Evolutionary conservation across 2,329 filamentous ascomycete species (phyloP).

Genomic region (Aspergillus glaucus): DNA sequence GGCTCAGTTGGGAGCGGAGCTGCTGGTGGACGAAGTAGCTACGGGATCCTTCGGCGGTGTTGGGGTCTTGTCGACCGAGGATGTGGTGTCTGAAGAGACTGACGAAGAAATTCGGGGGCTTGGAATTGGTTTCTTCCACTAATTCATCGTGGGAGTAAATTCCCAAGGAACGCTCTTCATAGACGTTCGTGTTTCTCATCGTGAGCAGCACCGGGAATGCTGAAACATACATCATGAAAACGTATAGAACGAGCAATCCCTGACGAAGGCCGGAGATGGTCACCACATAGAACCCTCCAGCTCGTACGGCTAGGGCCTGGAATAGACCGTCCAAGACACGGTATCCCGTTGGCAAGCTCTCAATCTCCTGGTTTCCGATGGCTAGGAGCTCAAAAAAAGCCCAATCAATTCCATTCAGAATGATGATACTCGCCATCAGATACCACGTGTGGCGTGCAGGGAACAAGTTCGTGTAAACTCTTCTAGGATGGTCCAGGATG

Average conservation of each 20-base stretch:
- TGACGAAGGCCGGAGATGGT: constrained; percentile 49
- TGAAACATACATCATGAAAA: constrained; percentile 37
- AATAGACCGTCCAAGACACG: constrained; percentile 61
- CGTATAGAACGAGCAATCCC: constrained; percentile 26
- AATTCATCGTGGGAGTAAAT: constrained; percentile 31
- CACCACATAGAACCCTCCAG: not conserved
- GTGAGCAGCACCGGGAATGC: constrained; percentile 31
- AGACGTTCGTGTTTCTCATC: constrained; percentile 60
- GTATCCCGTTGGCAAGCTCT: constrained; percentile 46
- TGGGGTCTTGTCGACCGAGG: constrained; percentile 14
- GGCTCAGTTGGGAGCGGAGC: constrained; percentile 58
- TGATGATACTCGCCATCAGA: constrained; percentile 54
- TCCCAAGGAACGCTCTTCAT: constrained; percentile 62
- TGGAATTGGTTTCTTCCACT: constrained; percentile 12
- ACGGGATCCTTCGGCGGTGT: constrained; percentile 28
- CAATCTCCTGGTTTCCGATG: constrained; percentile 53
- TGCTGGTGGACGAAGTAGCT: constrained; percentile 51
- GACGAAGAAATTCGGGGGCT: constrained; percentile 17
- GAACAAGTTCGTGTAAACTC: constrained; percentile 47
- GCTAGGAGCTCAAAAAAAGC: constrained; percentile 60
- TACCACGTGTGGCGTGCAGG: constrained; percentile 60
- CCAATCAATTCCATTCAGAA: constrained; percentile 60
- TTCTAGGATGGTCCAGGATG: constrained; percentile 29
- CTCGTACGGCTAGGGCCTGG: constrained; percentile 46
- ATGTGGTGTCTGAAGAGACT: constrained; percentile 22